A percentile compares a stretch with the other conserved stretches of the same genome.
Conservation (phyloP, 2,329 filamentous ascomycete species). For the Paecilomyces formosus region DNA sequence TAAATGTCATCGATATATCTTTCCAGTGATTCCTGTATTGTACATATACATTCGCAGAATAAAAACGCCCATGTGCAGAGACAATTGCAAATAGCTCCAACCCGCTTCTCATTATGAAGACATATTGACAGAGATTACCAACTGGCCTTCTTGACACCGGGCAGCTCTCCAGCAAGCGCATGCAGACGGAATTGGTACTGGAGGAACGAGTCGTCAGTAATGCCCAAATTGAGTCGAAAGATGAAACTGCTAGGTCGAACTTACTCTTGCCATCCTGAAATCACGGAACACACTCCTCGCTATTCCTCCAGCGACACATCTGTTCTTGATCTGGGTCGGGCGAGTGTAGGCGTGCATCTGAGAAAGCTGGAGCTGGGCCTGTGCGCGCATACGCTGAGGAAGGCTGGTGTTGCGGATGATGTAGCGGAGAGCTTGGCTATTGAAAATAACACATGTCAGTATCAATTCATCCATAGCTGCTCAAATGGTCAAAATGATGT, state of each 20-base stretch:
- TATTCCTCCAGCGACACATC: constrained; percentile 88
- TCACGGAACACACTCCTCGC: constrained; percentile 83
- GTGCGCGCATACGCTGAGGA: constrained; percentile 70
- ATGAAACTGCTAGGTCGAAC: constrained; percentile 26
- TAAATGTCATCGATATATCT: neutral
- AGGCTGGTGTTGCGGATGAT: constrained; percentile 89
- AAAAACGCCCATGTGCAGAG: constrained; percentile 1
- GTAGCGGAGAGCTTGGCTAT: constrained; percentile 85
- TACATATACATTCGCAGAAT: neutral
- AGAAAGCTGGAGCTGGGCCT: constrained; percentile 85
- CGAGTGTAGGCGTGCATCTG: constrained; percentile 97
- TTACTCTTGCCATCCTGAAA: constrained; percentile 84
- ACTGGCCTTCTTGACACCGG: constrained; percentile 91
- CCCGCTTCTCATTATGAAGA: neutral
- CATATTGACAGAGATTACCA: constrained; percentile 56
- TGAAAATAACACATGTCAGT: neutral
- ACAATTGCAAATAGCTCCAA: constrained; percentile 9
- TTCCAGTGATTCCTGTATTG: neutral
- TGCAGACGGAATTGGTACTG: constrained; percentile 92
- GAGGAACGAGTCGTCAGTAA: constrained; percentile 13
- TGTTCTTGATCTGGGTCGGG: constrained; percentile 86
- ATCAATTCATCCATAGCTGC: neutral
- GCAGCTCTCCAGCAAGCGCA: constrained; percentile 74
- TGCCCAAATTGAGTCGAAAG: neutral
- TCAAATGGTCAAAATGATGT: neutral